Percentiles rank a stretch among this genome's conserved stretches.
phyloP scores from a whole-genome alignment of 1,284 basidiomycete genomes.

The Austroboletus niveus region DNA sequence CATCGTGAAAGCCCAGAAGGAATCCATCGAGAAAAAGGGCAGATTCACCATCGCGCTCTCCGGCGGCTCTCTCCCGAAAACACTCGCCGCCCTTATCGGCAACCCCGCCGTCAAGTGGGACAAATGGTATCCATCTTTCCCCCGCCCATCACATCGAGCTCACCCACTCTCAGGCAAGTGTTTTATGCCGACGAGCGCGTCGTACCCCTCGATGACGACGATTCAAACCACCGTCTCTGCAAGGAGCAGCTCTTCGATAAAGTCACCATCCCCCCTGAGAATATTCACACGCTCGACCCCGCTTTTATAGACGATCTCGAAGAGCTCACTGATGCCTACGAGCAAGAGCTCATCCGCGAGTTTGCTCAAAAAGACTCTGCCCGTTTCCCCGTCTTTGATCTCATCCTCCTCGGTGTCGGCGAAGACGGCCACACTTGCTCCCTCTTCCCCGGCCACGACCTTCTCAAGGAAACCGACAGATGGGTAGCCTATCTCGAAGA shows the following conservation, averaged over 20 bases:
- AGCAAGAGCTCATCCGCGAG: slow-evolving; percentile 86
- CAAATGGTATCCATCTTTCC: slow-evolving; percentile 70
- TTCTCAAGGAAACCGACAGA: slow-evolving; percentile 81
- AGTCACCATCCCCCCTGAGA: slow-evolving; percentile 72
- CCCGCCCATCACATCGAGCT: not conserved
- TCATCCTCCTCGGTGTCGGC: slow-evolving; percentile 92
- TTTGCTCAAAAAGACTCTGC: slow-evolving; percentile 91
- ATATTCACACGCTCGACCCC: slow-evolving; percentile 87
- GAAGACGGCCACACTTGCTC: slow-evolving; percentile 96
- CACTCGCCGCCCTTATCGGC: slow-evolving; percentile 73
- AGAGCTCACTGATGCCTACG: slow-evolving; percentile 90
- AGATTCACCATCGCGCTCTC: slow-evolving; percentile 92
- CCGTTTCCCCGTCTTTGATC: slow-evolving; percentile 92
- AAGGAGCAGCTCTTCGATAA: slow-evolving; percentile 78
- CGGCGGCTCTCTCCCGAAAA: slow-evolving; percentile 89
- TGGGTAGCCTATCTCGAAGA: slow-evolving; percentile 96
- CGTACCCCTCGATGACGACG: slow-evolving; percentile 89
- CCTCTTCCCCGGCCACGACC: slow-evolving; percentile 89
- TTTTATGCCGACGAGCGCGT: slow-evolving; percentile 98
- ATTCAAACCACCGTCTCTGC: slow-evolving; percentile 89
- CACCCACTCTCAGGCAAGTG: slow-evolving; percentile 72
- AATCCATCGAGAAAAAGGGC: slow-evolving; percentile 85
- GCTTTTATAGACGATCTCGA: slow-evolving; percentile 72
- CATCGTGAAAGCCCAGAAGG: slow-evolving; percentile 85
- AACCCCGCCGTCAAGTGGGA: slow-evolving; percentile 87